Base-by-base conservation (phyloP, 2,329 filamentous ascomycete genomes). In the Sclerotinia glacialis region DNA sequence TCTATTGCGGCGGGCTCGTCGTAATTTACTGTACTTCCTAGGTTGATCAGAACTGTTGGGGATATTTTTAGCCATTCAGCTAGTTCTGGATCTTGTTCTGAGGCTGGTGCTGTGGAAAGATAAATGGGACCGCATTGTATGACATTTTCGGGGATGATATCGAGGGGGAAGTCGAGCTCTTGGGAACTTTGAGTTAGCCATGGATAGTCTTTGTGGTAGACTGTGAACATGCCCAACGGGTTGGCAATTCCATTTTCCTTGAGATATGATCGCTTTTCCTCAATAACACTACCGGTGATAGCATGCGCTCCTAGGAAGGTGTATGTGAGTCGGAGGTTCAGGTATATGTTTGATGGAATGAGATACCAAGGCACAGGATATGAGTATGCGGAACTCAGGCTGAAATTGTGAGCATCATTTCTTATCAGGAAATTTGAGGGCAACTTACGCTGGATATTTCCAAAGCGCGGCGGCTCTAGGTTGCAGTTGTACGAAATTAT, bases 81-180 rank as follows among this genome's bases (percentile, higher is more conserved):
- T 31, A 84, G 71, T 26, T 78, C 76, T 0, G 77, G 74, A 42
- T 82, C 80, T 11, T 78, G 74, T 12, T 78, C 74, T 7, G 70
- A 44, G 0, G 81, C 74, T 0, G 77, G 67, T 0, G 71, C 67
- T 1, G 74, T 73, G 0, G 72, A 69, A 0, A 78, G 74, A 12
- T 81, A 69, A 23, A 84, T 82, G 0, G 82, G 82, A 0, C 81
- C 82, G 61, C 80, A 82, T 1, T 77, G 72, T 1, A 78, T 70
- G 7, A 83, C 73, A 50, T 82, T 78, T 0, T 72, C 61, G 0
- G 79, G 80, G 2, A 80, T 72, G 3, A 34, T 34, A 12, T 79
- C 68, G 0, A 69, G 34, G 78, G 81, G 69, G 76, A 82, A 67
- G 21, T 71, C 63, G 9, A 65, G 28, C 18, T 56, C 63, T 26